Evolutionary conservation across 805 yeast species (phyloP).

Genomic region (Starmerella stellata): DNA sequence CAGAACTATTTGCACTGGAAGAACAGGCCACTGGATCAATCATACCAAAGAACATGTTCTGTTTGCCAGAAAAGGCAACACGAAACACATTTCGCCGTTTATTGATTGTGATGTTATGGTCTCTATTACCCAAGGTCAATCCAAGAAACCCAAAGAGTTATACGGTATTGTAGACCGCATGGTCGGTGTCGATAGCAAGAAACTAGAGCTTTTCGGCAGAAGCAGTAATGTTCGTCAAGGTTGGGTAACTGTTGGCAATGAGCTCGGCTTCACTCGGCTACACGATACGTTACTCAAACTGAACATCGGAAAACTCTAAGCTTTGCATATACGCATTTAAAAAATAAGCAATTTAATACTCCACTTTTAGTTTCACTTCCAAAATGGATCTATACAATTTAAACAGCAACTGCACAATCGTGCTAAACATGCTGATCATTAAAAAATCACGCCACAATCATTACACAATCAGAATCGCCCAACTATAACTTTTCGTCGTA

Average conservation of each 20-base stretch:
- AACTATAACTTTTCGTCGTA: no score
- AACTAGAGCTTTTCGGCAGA: slow-evolving; percentile 77
- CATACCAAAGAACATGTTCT: slow-evolving; percentile 84
- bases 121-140: slow-evolving; percentile 70
- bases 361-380: no score
- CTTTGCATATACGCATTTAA: no score
- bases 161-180: slow-evolving; percentile 72
- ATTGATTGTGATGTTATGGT: slow-evolving; percentile 64
- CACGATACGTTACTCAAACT: slow-evolving; percentile 9
- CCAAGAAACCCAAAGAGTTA: slow-evolving; percentile 79
- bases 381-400: no score
- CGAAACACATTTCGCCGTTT: slow-evolving; percentile 26
- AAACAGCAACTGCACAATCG: neutral
- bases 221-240: slow-evolving; percentile 75
- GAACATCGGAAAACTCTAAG: neutral
- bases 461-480: no score
- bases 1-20: slow-evolving; percentile 80
- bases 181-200: slow-evolving; percentile 59
- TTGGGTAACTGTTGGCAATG: slow-evolving; percentile 41
- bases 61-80: slow-evolving; percentile 64
- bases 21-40: slow-evolving; percentile 94
- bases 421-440: no score
- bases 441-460: no score
- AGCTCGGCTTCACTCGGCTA: slow-evolving; percentile 10
- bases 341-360: no score